Conservation (phyloP, 2,329 filamentous ascomycete species). For the Ophiocordyceps camponoti-floridani region DNA sequence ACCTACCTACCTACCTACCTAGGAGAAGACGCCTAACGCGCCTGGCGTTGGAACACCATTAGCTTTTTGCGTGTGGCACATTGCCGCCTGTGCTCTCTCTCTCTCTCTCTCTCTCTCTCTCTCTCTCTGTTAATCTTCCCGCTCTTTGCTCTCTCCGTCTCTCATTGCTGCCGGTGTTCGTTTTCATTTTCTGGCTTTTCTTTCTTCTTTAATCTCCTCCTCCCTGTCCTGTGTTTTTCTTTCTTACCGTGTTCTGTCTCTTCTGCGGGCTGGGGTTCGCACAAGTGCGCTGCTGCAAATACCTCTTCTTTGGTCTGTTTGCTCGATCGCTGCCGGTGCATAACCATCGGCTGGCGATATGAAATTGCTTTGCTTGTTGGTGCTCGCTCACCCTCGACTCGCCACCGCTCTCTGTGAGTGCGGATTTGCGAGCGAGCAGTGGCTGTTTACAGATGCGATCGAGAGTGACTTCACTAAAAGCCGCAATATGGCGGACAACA, state of each 20-base stretch:
- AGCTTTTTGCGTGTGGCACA: too few relatives aligned
- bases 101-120: not conserved
- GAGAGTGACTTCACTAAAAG: slow-evolving; percentile 55
- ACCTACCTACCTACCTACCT: too few relatives aligned
- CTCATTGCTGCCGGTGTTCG: too few relatives aligned
- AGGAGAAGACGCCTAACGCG: not conserved
- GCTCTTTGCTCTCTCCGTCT: too few relatives aligned
- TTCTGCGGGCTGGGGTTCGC: too few relatives aligned
- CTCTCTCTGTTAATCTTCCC: too few relatives aligned
- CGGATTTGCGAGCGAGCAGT: slow-evolving; percentile 41
- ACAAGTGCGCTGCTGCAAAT: too few relatives aligned
- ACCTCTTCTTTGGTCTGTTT: too few relatives aligned
- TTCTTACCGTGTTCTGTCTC: too few relatives aligned
- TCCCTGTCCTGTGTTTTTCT: too few relatives aligned
- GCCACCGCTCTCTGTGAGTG: slow-evolving; percentile 44
- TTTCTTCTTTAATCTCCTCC: too few relatives aligned
- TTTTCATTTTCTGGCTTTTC: not conserved
- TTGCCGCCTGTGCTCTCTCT: not conserved
- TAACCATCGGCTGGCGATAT: not conserved
- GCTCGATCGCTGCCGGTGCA: not conserved
- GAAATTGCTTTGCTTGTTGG: not conserved
- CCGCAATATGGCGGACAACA: slow-evolving; percentile 25
- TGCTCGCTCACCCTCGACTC: slow-evolving; percentile 3
- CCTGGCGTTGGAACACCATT: not conserved
- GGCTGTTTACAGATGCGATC: slow-evolving; percentile 49